Evolutionary conservation across 2,329 filamentous ascomycete species (phyloP).

Genomic region (Paraphaeosphaeria sporulosa): DNA sequence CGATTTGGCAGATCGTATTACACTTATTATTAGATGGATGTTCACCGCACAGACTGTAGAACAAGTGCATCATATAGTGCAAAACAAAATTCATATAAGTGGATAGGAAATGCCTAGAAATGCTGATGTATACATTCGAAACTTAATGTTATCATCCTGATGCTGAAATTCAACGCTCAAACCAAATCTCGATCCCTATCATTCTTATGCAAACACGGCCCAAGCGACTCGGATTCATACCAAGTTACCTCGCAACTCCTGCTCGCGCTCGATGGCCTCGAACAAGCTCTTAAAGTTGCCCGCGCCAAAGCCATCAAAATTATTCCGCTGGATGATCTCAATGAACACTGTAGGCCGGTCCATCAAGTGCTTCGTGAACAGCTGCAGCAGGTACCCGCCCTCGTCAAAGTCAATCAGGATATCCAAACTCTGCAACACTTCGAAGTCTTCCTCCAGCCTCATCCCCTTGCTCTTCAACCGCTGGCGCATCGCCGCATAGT

Average conservation of each 20-base stretch:
- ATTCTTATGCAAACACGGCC: no score
- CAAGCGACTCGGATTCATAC: no score
- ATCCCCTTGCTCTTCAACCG: conserved; percentile 71
- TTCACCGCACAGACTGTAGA: not conserved
- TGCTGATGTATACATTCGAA: no score
- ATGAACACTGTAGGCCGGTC: conserved; percentile 95
- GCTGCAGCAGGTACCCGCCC: conserved; percentile 78
- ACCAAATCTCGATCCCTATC: not conserved
- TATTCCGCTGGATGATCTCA: conserved; percentile 92
- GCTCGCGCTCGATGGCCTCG: conserved; percentile 93
- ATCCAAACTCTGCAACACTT: conserved; percentile 76
- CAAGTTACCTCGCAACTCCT: conserved; percentile 84
- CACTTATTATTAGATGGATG: not conserved
- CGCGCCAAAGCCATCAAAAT: conserved; percentile 90
- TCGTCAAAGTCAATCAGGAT: conserved; percentile 97
- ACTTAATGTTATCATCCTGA: no score
- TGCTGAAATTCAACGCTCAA: not conserved
- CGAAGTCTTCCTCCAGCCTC: conserved; percentile 78
- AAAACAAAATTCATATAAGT: no score
- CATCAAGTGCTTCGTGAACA: conserved; percentile 77
- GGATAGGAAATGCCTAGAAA: no score
- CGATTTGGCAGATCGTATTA: not conserved
- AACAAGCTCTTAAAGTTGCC: conserved; percentile 97
- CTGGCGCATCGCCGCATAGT: conserved; percentile 79
- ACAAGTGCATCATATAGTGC: no score